Conservation (phyloP, 164 flowering plant species). For the Vitis rupestris region DNA sequence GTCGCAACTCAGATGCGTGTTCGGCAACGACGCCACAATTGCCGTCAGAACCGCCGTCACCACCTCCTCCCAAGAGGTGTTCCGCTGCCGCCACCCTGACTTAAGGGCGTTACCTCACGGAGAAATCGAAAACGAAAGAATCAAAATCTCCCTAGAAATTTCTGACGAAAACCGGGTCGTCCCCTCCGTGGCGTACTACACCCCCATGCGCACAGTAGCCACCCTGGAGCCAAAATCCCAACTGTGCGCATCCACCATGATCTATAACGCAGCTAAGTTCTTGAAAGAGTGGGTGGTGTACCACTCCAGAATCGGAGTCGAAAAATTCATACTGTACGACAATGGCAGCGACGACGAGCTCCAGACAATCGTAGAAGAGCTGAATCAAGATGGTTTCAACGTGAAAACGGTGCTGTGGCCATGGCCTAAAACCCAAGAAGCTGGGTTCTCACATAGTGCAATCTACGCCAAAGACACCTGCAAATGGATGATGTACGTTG, state of each 20-base stretch:
- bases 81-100: conserved; percentile 63
- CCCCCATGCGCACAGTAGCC: conserved; percentile 22
- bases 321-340: conserved; percentile 74
- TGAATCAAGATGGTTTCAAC: conserved; percentile 38
- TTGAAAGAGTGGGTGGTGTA: conserved; percentile 82
- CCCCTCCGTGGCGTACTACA: conserved; percentile 68
- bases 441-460: conserved; percentile 87
- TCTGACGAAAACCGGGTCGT: conserved; percentile 19
- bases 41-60: conserved; percentile 54
- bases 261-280: conserved; percentile 73
- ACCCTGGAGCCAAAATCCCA: conserved; percentile 15
- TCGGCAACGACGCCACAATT: conserved; percentile 23
- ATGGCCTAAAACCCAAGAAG: conserved; percentile 94
- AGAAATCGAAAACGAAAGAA: not conserved
- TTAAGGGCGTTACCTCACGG: conserved; percentile 9
- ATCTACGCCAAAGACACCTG: conserved; percentile 40
- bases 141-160: conserved; percentile 48
- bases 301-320: conserved; percentile 68
- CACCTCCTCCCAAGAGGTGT: conserved; percentile 73
- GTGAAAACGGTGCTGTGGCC: conserved; percentile 54
- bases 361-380: conserved; percentile 27
- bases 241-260: conserved; percentile 86
- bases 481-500: conserved; percentile 70
- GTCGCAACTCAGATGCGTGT: conserved; percentile 55
- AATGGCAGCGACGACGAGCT: conserved; percentile 80